These are phyloP conservation scores for Epithele typhae DNA, from an alignment of 768 basidiomycete species.

Conservation along the genomic window DNA sequence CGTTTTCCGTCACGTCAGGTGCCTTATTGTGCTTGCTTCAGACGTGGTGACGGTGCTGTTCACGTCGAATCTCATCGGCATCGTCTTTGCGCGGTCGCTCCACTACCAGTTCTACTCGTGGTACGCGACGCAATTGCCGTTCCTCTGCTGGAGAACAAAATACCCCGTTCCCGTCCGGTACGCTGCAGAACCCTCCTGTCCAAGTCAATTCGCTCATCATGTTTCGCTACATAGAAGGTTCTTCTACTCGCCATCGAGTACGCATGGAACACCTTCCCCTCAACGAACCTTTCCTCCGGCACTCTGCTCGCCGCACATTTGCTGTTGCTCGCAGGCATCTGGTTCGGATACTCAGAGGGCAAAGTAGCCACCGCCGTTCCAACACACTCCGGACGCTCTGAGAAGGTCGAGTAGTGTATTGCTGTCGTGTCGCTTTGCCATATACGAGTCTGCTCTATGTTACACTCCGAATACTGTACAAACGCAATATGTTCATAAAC, in stretches of 20 bases:
- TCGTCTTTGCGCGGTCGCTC: slow-evolving; percentile 87
- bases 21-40: slow-evolving; percentile 9
- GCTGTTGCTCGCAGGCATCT: slow-evolving; percentile 51
- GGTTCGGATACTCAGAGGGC: slow-evolving; percentile 44
- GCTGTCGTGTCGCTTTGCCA: too few relatives aligned
- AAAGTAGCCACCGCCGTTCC: slow-evolving; percentile 10
- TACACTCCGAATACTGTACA: too few relatives aligned
- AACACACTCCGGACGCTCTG: too few relatives aligned
- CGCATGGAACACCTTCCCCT: slow-evolving; percentile 87
- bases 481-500: too few relatives aligned
- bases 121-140: slow-evolving; percentile 90
- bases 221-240: neutral
- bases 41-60: slow-evolving; percentile 66
- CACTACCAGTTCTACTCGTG: slow-evolving; percentile 99
- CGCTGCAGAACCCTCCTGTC: slow-evolving; percentile 1
- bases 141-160: slow-evolving; percentile 70
- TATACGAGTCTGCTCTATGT: too few relatives aligned
- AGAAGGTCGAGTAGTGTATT: too few relatives aligned
- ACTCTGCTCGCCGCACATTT: slow-evolving; percentile 49
- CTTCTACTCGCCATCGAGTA: slow-evolving; percentile 69
- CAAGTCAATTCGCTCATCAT: too few relatives aligned
- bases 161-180: slow-evolving; percentile 64
- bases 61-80: slow-evolving; percentile 89
- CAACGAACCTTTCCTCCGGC: slow-evolving; percentile 62
- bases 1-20: neutral